phyloP scores from a whole-genome alignment of 208 protist species.

The Acanthamoeba castellanii region DNA sequence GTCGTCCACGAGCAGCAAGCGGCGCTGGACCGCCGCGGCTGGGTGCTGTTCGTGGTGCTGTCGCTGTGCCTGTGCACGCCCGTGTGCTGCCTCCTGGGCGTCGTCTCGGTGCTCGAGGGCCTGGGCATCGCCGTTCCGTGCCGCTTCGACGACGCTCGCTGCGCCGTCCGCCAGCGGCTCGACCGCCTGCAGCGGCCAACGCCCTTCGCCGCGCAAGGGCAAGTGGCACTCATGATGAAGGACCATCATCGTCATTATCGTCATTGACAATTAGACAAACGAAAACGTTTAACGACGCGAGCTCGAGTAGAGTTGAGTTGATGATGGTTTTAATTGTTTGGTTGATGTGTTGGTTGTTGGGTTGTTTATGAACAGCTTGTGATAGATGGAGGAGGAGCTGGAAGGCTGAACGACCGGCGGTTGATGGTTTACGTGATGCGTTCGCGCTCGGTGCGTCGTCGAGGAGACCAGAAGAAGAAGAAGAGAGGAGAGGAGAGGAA shows the following conservation, averaged over 20 bases:
- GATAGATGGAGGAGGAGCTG: not conserved
- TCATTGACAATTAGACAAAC: not conserved
- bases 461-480: too few species aligned
- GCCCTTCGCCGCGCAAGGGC: not conserved
- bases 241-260: not conserved
- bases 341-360: too few species aligned
- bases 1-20: not conserved
- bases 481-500: not conserved
- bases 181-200: conserved; percentile 1
- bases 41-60: conserved; percentile 1
- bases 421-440: too few species aligned
- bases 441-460: too few species aligned
- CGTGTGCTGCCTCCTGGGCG: not conserved
- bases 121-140: not conserved
- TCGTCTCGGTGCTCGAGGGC: not conserved
- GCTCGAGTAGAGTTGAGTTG: not conserved
- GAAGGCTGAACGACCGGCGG: too few species aligned
- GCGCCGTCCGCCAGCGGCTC: not conserved
- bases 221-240: not conserved
- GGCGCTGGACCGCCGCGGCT: not conserved
- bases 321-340: not conserved
- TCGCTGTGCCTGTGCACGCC: not conserved
- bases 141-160: not conserved
- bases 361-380: not conserved
- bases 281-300: not conserved